Evolutionary conservation across 345 rosid genomes (phyloP).

Genomic region (sweet orange (Citrus sinensis)): DVS_A1.0 CM039169.1:5141001-5141500

Average conservation of each 20-base stretch:
- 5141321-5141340: neutral
- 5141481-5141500: too few relatives aligned
- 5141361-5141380: too few relatives aligned
- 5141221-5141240: constrained; percentile 10
- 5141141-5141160: constrained; percentile 1
- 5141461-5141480: too few relatives aligned
- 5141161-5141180: neutral
- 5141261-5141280: constrained; percentile 1
- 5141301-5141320: neutral
- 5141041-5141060: constrained; percentile 3
- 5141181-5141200: neutral
- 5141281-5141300: neutral
- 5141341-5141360: too few relatives aligned
- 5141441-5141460: too few relatives aligned
- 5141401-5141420: too few relatives aligned
- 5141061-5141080: constrained; percentile 11
- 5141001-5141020: constrained; percentile 6
- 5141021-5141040: neutral
- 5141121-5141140: neutral
- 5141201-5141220: constrained; percentile 9
- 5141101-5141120: neutral
- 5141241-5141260: constrained; percentile 13
- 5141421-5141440: too few relatives aligned
- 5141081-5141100: constrained; percentile 10
- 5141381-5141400: too few relatives aligned